Base-by-base conservation (phyloP, 345 rosid species). In the Pistacia integerrima region DNA sequence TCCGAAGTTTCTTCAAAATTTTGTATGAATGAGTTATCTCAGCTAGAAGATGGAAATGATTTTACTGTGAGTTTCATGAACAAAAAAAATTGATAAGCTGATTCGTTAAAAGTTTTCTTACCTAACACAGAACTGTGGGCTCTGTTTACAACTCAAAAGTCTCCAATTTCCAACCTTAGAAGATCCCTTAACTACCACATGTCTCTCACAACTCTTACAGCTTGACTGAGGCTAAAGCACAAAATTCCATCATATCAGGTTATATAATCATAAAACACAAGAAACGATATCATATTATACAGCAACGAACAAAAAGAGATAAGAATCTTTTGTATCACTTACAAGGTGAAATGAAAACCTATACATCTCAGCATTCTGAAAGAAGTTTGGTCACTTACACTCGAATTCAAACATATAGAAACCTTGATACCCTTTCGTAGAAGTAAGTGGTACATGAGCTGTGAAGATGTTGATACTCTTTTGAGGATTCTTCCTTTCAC, bases 401-500 rank as follows among this genome's bases (percentile, higher is more conserved):
- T 86, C 80, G 46, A 88, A 61, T 22, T 85, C 25, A 80, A 91
- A 91, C 63, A 87, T 81, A 82, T 93, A 93, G 36, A 91, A 80
- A 73, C 97, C 95, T 73, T 77, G 62, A 58, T 80, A 44, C 30
- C 92, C 90, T 70, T 83, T 81, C 64, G n/a, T 70, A 11, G 85
- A 77, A 36, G 92, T 79, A 64, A 94, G 86, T 78, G 78, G 11
- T 57, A 77, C 12, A 0, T 77, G 76, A 30, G 52, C 30, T 5
- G 90, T 79, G 74, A 62, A 82, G 20, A 87, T 10, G 33, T 62
- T 75, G 4, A 25, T 59, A 49, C 6, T 76, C 51, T 75, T 87
- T 83, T 52, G 51, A 41, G 38, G 6, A 58, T 67, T 78, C 58
- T 69, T 51, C 41, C 57, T 74, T 60, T 70, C 18, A n/a, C 78